Evolutionary conservation across 768 basidiomycete species (phyloP), one percentile per base, ranked within the genome.

Genomic region (Mycena metata): DNA sequence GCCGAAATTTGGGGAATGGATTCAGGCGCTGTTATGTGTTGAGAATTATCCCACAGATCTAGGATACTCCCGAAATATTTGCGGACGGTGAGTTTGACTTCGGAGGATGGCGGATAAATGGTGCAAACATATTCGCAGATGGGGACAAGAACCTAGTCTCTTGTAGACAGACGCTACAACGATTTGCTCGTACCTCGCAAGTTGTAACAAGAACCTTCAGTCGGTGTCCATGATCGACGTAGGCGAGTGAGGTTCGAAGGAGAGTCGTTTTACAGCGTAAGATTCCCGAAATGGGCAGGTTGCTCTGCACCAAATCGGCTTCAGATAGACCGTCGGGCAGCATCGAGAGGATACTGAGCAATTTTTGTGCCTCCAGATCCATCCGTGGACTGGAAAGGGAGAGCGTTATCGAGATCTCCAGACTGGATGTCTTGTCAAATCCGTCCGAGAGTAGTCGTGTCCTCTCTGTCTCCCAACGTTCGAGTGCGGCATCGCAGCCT

Each of bases 271-370:
- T 59, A 23, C 35, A 19, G 17, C 13, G 17, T 1, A 57, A 21
- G 15, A 66, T 30, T 15, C 46, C 30, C 3, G 47, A 8, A 16
- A 59, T 50, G 1, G 65, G 65, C 3, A 66, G 56, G 9, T 51
- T 17, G 30, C 47, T 42, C 21, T 59, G 57, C 16, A 46, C n/a
- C 21, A 66, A 13, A 9, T 66, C 65, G 3, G 47, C 11, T 17
- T 66, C 58, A 3, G 65, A 59, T n/a, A 66, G 23, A 3, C 65
- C 65, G 35, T 66, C 50, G 4, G 65, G 65, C 5, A 66, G 56
- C 2, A 60, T 26, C 3, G 65, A 51, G 2, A 66, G 42, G 12
- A 66, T 9, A 17, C 58, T 54, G 17, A 66, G 50, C 2, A 66
- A 24, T 9, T 60, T 17, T 10, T 23, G 41, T 0, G 65, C 65